phyloP scores from a whole-genome alignment of 371 early-diverging fungal genomes.

The Entomophthora muscae region DNA sequence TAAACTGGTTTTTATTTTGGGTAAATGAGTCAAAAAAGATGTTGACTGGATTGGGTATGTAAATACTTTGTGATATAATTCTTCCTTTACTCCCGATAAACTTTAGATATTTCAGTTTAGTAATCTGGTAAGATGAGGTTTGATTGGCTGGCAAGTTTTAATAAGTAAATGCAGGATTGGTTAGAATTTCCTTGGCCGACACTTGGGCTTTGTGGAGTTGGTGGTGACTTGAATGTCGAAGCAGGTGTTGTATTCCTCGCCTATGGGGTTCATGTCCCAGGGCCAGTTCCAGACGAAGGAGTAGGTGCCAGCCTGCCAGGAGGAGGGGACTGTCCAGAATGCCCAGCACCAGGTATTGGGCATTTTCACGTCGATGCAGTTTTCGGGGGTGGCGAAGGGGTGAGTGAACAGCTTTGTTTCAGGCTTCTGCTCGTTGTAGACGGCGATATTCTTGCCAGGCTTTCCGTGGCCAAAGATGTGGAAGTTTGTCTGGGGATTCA shows the following conservation, averaged over 20 bases:
- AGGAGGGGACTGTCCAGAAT: constrained; percentile 20
- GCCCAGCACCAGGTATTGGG: constrained; percentile 25
- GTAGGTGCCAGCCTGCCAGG: constrained; percentile 18
- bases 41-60: no score
- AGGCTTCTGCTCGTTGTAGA: constrained; percentile 17
- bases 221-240: constrained; percentile 22
- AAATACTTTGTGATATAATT: no score
- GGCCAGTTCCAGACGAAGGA: constrained; percentile 33
- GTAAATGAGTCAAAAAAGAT: no score
- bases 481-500: constrained; percentile 17
- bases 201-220: no score
- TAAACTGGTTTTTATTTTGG: no score
- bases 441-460: constrained; percentile 13
- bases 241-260: constrained; percentile 34
- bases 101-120: no score
- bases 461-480: constrained; percentile 19
- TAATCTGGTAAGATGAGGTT: no score
- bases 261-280: constrained; percentile 28
- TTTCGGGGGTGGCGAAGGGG: constrained; percentile 16
- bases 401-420: constrained; percentile 11
- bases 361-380: constrained; percentile 15
- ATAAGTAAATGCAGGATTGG: no score
- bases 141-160: no score
- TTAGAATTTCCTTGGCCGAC: no score
- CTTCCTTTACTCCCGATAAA: no score